Percentiles rank a stretch among this genome's conserved stretches.
phyloP scores from a whole-genome alignment of 192 early-diverging fungal genomes.

The Gorgonomyces haynaldii region DNA sequence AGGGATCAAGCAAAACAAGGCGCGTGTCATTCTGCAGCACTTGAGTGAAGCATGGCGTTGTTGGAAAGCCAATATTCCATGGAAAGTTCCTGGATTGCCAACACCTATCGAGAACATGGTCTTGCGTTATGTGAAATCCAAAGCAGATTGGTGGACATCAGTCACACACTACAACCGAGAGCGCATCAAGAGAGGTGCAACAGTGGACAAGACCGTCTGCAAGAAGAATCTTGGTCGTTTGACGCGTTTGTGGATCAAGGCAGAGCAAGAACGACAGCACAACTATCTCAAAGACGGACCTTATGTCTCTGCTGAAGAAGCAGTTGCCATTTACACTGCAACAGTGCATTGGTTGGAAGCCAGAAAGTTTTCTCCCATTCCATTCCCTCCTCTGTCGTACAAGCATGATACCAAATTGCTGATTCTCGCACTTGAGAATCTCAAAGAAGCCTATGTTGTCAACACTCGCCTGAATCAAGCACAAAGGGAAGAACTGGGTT shows the following conservation, averaged over 20 bases:
- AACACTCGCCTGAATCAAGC: slow-evolving; percentile 89
- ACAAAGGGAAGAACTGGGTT: slow-evolving; percentile 92
- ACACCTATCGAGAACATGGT: slow-evolving; percentile 98
- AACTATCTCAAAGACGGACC: slow-evolving; percentile 99
- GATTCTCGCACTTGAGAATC: slow-evolving; percentile 84
- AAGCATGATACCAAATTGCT: slow-evolving; percentile 99
- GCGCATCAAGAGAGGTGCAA: slow-evolving; percentile 94
- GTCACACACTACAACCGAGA: slow-evolving; percentile 98
- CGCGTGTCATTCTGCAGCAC: slow-evolving; percentile 90
- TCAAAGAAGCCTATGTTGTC: slow-evolving; percentile 93
- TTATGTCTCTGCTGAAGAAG: slow-evolving; percentile 94
- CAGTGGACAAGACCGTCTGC: slow-evolving; percentile 97
- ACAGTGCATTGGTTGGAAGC: slow-evolving; percentile 98
- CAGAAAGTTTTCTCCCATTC: slow-evolving; percentile 95
- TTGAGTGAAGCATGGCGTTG: slow-evolving; percentile 89
- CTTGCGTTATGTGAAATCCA: slow-evolving; percentile 94
- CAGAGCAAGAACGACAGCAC: slow-evolving; percentile 98
- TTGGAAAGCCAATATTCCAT: slow-evolving; percentile 99
- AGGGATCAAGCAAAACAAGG: slow-evolving; percentile 94
- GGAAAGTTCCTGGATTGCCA: slow-evolving; percentile 98
- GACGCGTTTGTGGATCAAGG: slow-evolving; percentile 96
- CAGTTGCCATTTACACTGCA: slow-evolving; percentile 93
- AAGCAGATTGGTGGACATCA: slow-evolving; percentile 99
- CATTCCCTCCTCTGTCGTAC: slow-evolving; percentile 98
- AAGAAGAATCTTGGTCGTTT: slow-evolving; percentile 97